Percentiles rank a stretch among this genome's conserved stretches.
These are phyloP conservation scores for Candida multigemmis DNA, from an alignment of 805 yeast species.

Conservation along the genomic window DNA sequence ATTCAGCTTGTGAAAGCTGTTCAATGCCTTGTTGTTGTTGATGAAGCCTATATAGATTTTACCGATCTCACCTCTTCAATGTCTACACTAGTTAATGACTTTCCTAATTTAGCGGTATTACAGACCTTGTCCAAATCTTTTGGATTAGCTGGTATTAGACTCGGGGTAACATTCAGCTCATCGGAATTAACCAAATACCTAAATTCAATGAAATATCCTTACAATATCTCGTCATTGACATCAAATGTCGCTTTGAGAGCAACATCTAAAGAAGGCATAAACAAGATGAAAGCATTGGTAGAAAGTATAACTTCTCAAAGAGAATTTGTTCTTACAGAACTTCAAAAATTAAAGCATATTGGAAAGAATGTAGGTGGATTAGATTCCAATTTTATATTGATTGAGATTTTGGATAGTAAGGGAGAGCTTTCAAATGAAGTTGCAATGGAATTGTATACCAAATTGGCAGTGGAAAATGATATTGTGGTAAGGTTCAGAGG, in stretches of 20 bases:
- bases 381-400: slow-evolving; percentile 78
- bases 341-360: slow-evolving; percentile 51
- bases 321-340: slow-evolving; percentile 37
- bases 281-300: slow-evolving; percentile 49
- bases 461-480: slow-evolving; percentile 59
- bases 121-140: slow-evolving; percentile 93
- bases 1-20: slow-evolving; percentile 35
- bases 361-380: slow-evolving; percentile 74
- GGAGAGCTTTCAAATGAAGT: slow-evolving; percentile 60
- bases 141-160: slow-evolving; percentile 90
- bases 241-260: slow-evolving; percentile 72
- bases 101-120: slow-evolving; percentile 76
- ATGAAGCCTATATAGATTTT: slow-evolving; percentile 95
- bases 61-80: slow-evolving; percentile 34
- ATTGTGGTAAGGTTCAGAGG: slow-evolving; percentile 93
- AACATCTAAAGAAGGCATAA: slow-evolving; percentile 45
- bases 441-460: slow-evolving; percentile 59
- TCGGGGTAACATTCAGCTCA: slow-evolving; percentile 72
- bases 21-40: slow-evolving; percentile 82
- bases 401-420: slow-evolving; percentile 54
- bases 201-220: slow-evolving; percentile 93
- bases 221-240: slow-evolving; percentile 80
- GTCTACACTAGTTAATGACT: slow-evolving; percentile 69
- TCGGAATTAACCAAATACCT: slow-evolving; percentile 54
- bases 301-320: slow-evolving; percentile 48